A percentile compares a stretch with the other conserved stretches of the same genome.
phyloP scores from a whole-genome alignment of 345 rosid genomes.

The Ricinus communis region DNA sequence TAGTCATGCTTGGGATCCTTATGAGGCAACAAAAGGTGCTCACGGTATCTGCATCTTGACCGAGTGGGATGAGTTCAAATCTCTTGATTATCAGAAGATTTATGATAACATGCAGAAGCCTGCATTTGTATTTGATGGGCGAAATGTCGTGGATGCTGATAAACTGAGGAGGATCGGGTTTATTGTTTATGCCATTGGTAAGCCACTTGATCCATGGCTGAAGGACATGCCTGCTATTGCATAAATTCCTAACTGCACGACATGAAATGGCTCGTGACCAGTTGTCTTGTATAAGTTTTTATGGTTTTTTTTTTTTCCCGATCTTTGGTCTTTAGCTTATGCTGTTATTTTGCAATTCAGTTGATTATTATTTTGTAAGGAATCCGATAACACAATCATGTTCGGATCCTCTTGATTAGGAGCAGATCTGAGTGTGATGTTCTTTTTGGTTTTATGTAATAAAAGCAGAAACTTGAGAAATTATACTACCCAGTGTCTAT shows the following conservation, averaged over 20 bases:
- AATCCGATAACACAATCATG: neutral
- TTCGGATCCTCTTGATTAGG: neutral
- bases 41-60: conserved; percentile 29
- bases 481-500: neutral
- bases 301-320: too few species aligned
- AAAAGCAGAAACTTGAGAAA: neutral
- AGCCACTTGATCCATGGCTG: conserved; percentile 20
- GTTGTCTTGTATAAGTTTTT: neutral
- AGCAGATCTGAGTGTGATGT: neutral
- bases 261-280: neutral
- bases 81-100: conserved; percentile 32
- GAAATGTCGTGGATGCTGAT: conserved; percentile 17
- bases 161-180: conserved; percentile 10
- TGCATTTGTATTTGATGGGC: conserved; percentile 30
- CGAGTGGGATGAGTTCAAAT: conserved; percentile 35
- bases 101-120: conserved; percentile 32
- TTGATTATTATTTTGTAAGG: too few species aligned
- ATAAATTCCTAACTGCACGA: neutral
- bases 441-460: neutral
- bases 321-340: neutral
- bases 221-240: conserved; percentile 22
- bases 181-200: conserved; percentile 19
- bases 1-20: conserved; percentile 25
- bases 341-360: neutral
- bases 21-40: conserved; percentile 29